A percentile compares a stretch with the other conserved stretches of the same genome.
phyloP scores from a whole-genome alignment of 2,329 filamentous ascomycete genomes.

The Trichoderma endophyticum region DNA sequence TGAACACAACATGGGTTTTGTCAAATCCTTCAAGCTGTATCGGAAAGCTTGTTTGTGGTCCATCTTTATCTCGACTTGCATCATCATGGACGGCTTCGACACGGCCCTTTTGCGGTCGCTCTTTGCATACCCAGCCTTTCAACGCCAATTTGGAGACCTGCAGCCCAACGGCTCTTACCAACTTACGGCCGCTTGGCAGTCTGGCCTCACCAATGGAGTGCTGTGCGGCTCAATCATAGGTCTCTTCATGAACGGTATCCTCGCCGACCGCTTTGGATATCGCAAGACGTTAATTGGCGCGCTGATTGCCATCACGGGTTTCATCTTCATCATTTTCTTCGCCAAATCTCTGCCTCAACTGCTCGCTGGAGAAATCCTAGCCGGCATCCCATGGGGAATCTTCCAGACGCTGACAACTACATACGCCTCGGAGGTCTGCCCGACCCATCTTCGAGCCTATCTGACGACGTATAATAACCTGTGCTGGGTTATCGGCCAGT shows the following conservation, averaged over 20 bases:
- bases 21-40: slow-evolving; percentile 40
- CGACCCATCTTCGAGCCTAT: slow-evolving; percentile 46
- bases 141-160: slow-evolving; percentile 38
- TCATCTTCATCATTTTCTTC: slow-evolving; percentile 51
- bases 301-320: slow-evolving; percentile 37
- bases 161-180: slow-evolving; percentile 40
- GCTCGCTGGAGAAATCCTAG: slow-evolving; percentile 44
- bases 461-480: slow-evolving; percentile 49
- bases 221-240: slow-evolving; percentile 50
- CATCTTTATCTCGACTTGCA: slow-evolving; percentile 36
- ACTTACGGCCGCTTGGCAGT: slow-evolving; percentile 51
- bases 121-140: slow-evolving; percentile 40
- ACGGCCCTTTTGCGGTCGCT: slow-evolving; percentile 39
- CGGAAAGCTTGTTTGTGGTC: slow-evolving; percentile 38
- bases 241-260: slow-evolving; percentile 46
- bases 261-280: slow-evolving; percentile 47
- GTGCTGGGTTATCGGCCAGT: slow-evolving; percentile 49
- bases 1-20: slow-evolving; percentile 34
- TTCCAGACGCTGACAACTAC: slow-evolving; percentile 47
- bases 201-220: slow-evolving; percentile 47
- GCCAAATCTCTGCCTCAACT: slow-evolving; percentile 40
- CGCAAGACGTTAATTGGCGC: slow-evolving; percentile 46
- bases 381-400: slow-evolving; percentile 46
- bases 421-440: slow-evolving; percentile 48
- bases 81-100: slow-evolving; percentile 44